Evolutionary conservation across 768 basidiomycete genomes (phyloP).

Genomic region (Pisolithus sp.): DNA sequence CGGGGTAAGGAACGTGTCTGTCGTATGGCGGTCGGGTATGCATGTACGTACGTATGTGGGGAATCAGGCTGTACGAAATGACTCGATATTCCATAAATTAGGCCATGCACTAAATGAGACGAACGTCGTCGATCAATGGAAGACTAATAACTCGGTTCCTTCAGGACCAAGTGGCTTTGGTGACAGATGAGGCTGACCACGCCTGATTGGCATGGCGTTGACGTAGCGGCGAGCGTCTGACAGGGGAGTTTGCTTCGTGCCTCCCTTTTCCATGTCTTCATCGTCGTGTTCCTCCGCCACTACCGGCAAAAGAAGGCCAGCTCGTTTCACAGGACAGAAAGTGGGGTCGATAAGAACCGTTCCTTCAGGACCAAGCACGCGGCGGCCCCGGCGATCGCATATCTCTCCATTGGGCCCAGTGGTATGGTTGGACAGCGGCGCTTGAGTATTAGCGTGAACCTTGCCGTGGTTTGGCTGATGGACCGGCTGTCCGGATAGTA

Average conservation of each 20-base stretch:
- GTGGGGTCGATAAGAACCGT: slow-evolving; percentile 6
- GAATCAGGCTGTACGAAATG: background rate
- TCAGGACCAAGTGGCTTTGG: slow-evolving; percentile 14
- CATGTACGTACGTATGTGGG: background rate
- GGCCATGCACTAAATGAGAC: too few species aligned
- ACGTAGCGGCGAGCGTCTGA: background rate
- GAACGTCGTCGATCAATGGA: background rate
- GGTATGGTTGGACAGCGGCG: background rate
- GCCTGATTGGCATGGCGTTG: background rate
- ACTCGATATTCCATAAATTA: too few species aligned
- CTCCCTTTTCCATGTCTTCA: background rate
- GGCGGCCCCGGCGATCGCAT: slow-evolving; percentile 13
- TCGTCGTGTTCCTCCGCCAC: background rate
- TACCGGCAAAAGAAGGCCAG: background rate
- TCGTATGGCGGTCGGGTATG: background rate
- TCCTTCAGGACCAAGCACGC: slow-evolving; percentile 14
- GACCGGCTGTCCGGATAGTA: slow-evolving; percentile 3
- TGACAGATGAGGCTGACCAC: background rate
- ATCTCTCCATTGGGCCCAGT: slow-evolving; percentile 19
- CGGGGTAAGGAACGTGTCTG: background rate
- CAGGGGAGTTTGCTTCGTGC: background rate
- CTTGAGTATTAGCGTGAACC: slow-evolving; percentile 2
- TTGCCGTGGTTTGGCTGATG: background rate
- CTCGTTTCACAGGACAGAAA: background rate
- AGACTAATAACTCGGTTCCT: slow-evolving; percentile 19